Evolutionary conservation across 768 basidiomycete genomes (phyloP), one percentile per base, ranked within the genome.

Genomic region (Panaeolus cyanescens): DNA sequence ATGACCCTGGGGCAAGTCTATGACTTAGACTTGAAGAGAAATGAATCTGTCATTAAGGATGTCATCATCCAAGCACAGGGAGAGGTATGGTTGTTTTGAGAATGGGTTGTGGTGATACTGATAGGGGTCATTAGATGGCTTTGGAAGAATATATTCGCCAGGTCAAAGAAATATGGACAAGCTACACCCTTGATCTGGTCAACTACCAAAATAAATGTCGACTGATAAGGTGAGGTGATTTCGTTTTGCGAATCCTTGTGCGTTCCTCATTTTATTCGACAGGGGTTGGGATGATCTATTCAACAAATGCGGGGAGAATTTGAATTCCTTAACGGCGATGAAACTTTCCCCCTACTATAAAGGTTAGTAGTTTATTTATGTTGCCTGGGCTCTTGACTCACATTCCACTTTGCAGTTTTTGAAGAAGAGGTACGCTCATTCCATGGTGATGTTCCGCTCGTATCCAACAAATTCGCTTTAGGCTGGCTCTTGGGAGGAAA

Each of bases 181-280:
- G 85, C 68, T 99, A 98, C 71, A 93, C 95, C 1, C 82, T 99
- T 55, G 97, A 99, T 67, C 81, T 99, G 45, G 93, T 98, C 67
- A 96, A 98, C 72, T 99, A 99, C 71, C 97, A 99, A 80, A 99
- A 95, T 74, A 99, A 96, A 74, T 99, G 96, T 68, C 91, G 97
- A 55, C 83, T 99, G 25, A 99, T 99, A 65, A 85, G 88, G 89
- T 92, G 67, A 32, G 80, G 62, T 55, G 20, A 9, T 12, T 64
- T 63, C 60, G 22, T 42, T 55, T 12, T 36, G 39, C 33, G 15
- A 30, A 6, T 17, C 56, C 4, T 5, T 15, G 39, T 19, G 4
- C 17, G 31, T 32, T 70, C 59, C 28, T 64, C 33, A 61, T 25
- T 31, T 54, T 12, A 5, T 63, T 32, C 9, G 5, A 2, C 67